Percentiles rank a stretch among this genome's conserved stretches.
Conservation (phyloP, 805 yeast genomes). For the Zygoascus flipseniorum region DNA sequence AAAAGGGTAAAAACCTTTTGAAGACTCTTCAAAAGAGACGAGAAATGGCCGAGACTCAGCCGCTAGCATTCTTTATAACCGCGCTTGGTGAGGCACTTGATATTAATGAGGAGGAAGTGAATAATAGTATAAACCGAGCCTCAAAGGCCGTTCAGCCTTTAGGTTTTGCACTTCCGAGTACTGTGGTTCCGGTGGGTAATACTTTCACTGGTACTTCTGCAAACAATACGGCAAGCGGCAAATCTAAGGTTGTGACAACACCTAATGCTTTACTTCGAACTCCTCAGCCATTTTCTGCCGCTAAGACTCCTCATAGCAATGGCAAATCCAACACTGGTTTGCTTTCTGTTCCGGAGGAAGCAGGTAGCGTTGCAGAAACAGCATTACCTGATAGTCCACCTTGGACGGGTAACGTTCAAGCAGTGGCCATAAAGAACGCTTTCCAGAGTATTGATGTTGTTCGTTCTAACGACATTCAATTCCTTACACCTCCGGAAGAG, state of each 20-base stretch:
- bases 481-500: constrained; percentile 24
- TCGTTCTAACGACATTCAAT: constrained; percentile 21
- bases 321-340: constrained; percentile 1
- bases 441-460: constrained; percentile 26
- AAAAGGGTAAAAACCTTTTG: constrained; percentile 5
- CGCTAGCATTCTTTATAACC: constrained; percentile 25
- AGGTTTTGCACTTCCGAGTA: neutral
- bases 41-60: constrained; percentile 25
- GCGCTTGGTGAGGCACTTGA: constrained; percentile 29
- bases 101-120: constrained; percentile 25
- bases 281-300: constrained; percentile 17
- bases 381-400: constrained; percentile 11
- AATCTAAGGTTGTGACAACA: constrained; percentile 11
- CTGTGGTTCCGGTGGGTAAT: neutral
- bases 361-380: neutral
- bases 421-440: constrained; percentile 27
- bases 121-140: constrained; percentile 1
- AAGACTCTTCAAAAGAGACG: constrained; percentile 17
- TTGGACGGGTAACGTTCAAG: constrained; percentile 25
- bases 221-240: neutral
- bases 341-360: constrained; percentile 9
- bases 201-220: constrained; percentile 2
- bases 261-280: constrained; percentile 18
- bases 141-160: neutral
- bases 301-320: constrained; percentile 10